Evolutionary conservation across 2,329 filamentous ascomycete genomes (phyloP).

Genomic region (Neopestalotiopsis sp.): DNA sequence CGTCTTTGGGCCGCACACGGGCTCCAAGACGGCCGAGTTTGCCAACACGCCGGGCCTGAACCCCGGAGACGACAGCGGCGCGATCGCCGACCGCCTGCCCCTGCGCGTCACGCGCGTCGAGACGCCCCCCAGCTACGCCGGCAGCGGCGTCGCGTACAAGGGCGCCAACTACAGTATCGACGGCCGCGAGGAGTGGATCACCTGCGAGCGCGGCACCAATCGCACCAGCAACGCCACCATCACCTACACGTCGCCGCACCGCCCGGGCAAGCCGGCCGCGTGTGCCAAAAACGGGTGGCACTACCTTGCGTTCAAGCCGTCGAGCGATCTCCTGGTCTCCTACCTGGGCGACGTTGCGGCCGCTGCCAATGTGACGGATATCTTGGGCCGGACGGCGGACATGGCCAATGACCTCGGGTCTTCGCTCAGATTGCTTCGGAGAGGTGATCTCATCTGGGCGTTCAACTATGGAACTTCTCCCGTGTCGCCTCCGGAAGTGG

Average conservation of each 20-base stretch:
- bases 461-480: conserved; percentile 28
- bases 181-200: conserved; percentile 27
- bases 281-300: conserved; percentile 23
- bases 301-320: conserved; percentile 29
- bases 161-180: conserved; percentile 25
- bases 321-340: conserved; percentile 25
- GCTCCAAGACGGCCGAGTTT: conserved; percentile 25
- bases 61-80: conserved; percentile 21
- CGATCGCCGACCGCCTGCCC: conserved; percentile 24
- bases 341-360: conserved; percentile 27
- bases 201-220: conserved; percentile 22
- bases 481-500: conserved; percentile 21
- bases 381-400: conserved; percentile 22
- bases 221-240: conserved; percentile 23
- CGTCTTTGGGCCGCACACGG: conserved; percentile 27
- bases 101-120: conserved; percentile 30
- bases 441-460: conserved; percentile 26
- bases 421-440: conserved; percentile 23
- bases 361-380: conserved; percentile 20
- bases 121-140: conserved; percentile 26
- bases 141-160: conserved; percentile 24
- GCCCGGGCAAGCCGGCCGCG: conserved; percentile 25
- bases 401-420: conserved; percentile 24
- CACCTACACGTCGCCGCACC: conserved; percentile 26
- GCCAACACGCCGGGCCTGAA: conserved; percentile 25